phyloP scores from a whole-genome alignment of 129 eudicot genomes.

The Smallanthus sonchifolius region DNA sequence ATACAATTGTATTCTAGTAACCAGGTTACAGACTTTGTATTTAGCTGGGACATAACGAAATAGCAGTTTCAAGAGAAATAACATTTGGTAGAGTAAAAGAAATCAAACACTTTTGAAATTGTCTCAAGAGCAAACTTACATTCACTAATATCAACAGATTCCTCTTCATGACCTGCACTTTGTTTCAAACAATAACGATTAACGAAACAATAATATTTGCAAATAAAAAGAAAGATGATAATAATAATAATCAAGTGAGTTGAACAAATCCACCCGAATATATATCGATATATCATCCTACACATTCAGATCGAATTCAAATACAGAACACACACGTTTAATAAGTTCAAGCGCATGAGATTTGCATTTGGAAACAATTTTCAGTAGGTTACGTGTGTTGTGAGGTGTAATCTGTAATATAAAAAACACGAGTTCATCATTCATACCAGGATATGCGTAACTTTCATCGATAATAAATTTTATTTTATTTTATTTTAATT shows the following conservation, averaged over 20 bases:
- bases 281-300: too few relatives aligned
- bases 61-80: too few relatives aligned
- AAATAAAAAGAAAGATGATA: neutral
- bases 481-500: neutral
- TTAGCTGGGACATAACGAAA: too few relatives aligned
- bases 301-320: constrained; percentile 77
- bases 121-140: constrained; percentile 84
- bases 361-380: constrained; percentile 49
- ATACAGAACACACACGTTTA: constrained; percentile 76
- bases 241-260: too few relatives aligned
- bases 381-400: constrained; percentile 69
- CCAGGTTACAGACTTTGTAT: too few relatives aligned
- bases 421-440: neutral
- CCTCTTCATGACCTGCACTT: constrained; percentile 67
- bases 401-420: constrained; percentile 61
- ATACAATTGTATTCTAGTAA: too few relatives aligned
- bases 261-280: constrained; percentile 44
- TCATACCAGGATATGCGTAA: neutral
- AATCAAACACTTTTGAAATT: constrained; percentile 41
- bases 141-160: constrained; percentile 62
- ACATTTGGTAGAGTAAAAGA: constrained; percentile 75
- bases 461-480: neutral
- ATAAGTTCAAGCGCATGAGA: constrained; percentile 76
- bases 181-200: neutral
- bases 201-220: neutral